Evolutionary conservation across 1,284 basidiomycete species (phyloP), one percentile per base, ranked within the genome.

Genomic region (Sanghuangporus weigelae): DNA sequence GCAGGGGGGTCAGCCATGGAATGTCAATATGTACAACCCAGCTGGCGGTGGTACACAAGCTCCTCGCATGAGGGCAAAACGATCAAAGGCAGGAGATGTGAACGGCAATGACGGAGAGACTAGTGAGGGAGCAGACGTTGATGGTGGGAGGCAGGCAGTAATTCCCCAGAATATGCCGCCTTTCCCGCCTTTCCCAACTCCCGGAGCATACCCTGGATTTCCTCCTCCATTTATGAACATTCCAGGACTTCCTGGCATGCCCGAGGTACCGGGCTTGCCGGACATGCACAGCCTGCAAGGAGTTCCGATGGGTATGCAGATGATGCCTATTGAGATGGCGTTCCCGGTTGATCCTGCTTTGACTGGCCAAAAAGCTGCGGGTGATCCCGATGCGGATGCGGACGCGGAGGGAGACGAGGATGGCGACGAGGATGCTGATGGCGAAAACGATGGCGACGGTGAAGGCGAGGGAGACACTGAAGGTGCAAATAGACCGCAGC

Each of bases 301-400:
- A 36, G 38, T 49, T 49, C 38, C 23, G 38, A 53, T 53, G 50
- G 50, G 50, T n/a, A 60, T 60, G 57, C 21, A 51, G n/a, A 55
- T 63, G 57, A 51, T 59, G 48, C 44, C 51, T 11, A 23, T 58
- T 14, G 55, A 63, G 19, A 57, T 63, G 55, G 44, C 61, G 8
- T 57, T 63, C 46, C 61, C 61, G 12, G 61, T 63, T 36, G 61
- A 63, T 53, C 61, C 61, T 8, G 56, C 56, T 48, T 50, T 63
- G 26, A 48, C 26, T 19, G 49, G 39, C 35, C 39, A 48, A 16
- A 39, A 50, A 2, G 40, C 42, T 21, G 44, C 39, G 8, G 44
- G 6, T 16, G 56, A 57, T n/a, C 35, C 38, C 23, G 57, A 59
- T 7, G 57, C n/a, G 5, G 57, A 59, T n/a, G 38, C 10, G 7